Conservation (phyloP, 2,329 filamentous ascomycete genomes). For the Leptographium flavum region DNA sequence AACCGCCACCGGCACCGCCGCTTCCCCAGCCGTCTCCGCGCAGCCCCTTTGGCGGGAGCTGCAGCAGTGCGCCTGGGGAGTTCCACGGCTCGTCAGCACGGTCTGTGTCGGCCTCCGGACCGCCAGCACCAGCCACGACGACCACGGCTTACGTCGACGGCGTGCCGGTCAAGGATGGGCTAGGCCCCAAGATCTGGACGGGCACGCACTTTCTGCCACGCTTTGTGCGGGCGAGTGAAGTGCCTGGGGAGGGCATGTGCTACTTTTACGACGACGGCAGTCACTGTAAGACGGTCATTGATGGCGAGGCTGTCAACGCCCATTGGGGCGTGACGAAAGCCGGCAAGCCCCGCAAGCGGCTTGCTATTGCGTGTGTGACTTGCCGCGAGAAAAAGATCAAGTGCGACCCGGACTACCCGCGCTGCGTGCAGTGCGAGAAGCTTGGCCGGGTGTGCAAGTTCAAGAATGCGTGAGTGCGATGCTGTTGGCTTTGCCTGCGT, state of each 20-base stretch:
- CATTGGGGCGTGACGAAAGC: conserved; percentile 92
- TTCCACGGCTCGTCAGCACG: background rate
- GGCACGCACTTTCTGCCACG: conserved; percentile 53
- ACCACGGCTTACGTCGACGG: conserved; percentile 22
- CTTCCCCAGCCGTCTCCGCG: background rate
- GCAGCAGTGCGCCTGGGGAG: too few species aligned
- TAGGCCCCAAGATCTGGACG: conserved; percentile 57
- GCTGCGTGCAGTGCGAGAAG: conserved; percentile 85
- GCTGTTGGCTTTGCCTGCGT: too few species aligned
- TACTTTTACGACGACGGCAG: conserved; percentile 79
- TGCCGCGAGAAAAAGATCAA: conserved; percentile 97
- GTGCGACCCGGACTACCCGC: conserved; percentile 76
- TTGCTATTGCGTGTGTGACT: conserved; percentile 84
- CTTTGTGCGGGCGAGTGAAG: conserved; percentile 48
- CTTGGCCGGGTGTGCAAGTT: conserved; percentile 76
- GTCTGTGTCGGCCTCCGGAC: background rate
- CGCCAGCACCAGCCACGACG: background rate
- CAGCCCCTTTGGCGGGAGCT: background rate
- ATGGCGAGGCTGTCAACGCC: conserved; percentile 76
- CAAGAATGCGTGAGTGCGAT: conserved; percentile 68
- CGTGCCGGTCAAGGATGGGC: conserved; percentile 38
- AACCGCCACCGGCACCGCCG: background rate
- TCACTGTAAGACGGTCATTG: conserved; percentile 69
- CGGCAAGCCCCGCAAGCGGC: conserved; percentile 78
- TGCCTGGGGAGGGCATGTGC: conserved; percentile 67